Base-by-base conservation (phyloP, 1,284 basidiomycete genomes). In the Exobasidium cylindrosporum region DNA sequence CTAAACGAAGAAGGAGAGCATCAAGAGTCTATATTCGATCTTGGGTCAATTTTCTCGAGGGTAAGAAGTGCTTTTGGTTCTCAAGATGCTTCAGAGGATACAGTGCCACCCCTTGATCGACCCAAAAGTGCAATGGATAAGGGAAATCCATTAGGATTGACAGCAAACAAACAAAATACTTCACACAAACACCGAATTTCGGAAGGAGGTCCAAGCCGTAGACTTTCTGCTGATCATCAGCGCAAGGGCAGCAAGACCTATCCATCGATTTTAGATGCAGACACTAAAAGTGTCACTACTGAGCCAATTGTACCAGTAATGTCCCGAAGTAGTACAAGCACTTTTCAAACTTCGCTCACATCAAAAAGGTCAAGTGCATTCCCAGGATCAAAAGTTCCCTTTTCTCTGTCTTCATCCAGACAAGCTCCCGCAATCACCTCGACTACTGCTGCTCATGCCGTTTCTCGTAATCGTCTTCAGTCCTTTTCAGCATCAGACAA, bases 31-130 rank as follows among this genome's bases (percentile, higher is more conserved):
- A 52, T 67, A 3, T 76, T 74, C 45, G 72, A 68, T 2, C 69
- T 77, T 21, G 63, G 70, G 23, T 62, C 61, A 29, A 65, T 78
- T n/a, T 69, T 78, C 46, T 68, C 62, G 32, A 67, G 75, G 11
- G 72, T 78, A 62, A 72, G 69, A 53, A 61, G 66, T 3, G 76
- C 72, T 11, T 62, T 77, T n/a, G 63, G 55, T 23, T 17, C 21
- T 31, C 29, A 32, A 31, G 64, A 54, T 23, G 61, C 61, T 7
- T 26, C 53, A n/a, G 21, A 28, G 55, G 11, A 30, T 23, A 44
- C 61, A 58, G 13, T 10, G 32, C 17, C 60, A 64, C 13, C 14
- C 52, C 5, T 62, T 24, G 10, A 32, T 11, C 35, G 35, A 10
- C 10, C 59, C 26, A 31, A 30, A 14, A 10, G 46, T n/a, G 50